Percentiles rank a stretch among this genome's conserved stretches.
phyloP scores from a whole-genome alignment of 2,329 filamentous ascomycete species.

The Ophiostoma piceae region DNA sequence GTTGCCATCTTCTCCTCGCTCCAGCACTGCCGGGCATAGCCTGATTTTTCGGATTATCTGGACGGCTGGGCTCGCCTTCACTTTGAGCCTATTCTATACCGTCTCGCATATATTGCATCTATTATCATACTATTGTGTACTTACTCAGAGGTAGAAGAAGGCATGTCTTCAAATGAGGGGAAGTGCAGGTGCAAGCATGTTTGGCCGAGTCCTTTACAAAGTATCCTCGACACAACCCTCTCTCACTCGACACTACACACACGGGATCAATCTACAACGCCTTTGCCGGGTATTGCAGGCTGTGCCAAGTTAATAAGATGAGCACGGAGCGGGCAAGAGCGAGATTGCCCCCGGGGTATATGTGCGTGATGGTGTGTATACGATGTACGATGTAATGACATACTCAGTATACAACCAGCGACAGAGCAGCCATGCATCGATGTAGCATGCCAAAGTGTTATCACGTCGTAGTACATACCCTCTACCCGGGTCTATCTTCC shows the following conservation, averaged over 20 bases:
- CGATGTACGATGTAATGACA: neutral
- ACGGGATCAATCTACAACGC: neutral
- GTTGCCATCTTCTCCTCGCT: neutral
- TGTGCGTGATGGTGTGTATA: neutral
- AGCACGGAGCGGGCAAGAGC: neutral
- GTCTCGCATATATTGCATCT: neutral
- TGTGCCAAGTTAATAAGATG: slow-evolving; percentile 1
- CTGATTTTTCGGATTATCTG: neutral
- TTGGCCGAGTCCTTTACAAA: neutral
- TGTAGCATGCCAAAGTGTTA: neutral
- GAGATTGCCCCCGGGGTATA: neutral
- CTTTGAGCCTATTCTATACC: slow-evolving; percentile 4
- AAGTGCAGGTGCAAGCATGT: neutral
- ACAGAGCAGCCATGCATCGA: neutral
- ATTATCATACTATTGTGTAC: neutral
- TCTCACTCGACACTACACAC: neutral
- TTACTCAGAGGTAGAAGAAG: too few relatives aligned
- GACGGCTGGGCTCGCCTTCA: neutral
- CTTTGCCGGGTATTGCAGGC: neutral
- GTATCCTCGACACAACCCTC: neutral
- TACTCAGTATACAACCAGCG: neutral
- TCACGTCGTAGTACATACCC: neutral
- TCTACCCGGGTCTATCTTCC: neutral
- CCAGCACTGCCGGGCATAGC: slow-evolving; percentile 1
- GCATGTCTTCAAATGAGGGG: too few relatives aligned